phyloP scores from a whole-genome alignment of 2,329 filamentous ascomycete species.

The Pseudonectria foliicola region DNA sequence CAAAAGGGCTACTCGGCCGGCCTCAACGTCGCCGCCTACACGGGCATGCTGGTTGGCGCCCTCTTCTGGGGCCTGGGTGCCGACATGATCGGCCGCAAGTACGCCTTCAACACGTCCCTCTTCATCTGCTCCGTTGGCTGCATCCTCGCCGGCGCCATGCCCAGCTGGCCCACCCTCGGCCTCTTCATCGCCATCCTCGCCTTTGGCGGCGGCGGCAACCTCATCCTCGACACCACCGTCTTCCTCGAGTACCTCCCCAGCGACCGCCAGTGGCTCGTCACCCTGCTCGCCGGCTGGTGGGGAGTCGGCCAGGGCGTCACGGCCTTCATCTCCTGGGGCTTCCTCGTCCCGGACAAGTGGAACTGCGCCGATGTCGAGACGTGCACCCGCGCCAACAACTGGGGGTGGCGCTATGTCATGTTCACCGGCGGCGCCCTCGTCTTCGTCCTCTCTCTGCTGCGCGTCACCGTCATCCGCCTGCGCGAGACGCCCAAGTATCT shows the following conservation, averaged over 20 bases:
- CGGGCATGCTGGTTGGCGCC: constrained; percentile 47
- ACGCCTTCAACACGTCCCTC: constrained; percentile 61
- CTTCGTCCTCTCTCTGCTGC: constrained; percentile 36
- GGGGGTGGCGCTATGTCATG: constrained; percentile 43
- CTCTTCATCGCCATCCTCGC: constrained; percentile 56
- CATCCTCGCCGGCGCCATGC: constrained; percentile 58
- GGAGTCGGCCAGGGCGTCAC: constrained; percentile 43
- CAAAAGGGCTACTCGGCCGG: constrained; percentile 45
- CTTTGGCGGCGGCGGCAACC: constrained; percentile 51
- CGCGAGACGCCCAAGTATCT: constrained; percentile 44
- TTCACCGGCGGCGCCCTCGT: constrained; percentile 39
- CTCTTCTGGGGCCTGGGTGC: constrained; percentile 63
- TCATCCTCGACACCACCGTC: constrained; percentile 44
- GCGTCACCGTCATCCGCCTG: constrained; percentile 38
- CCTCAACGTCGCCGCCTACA: constrained; percentile 55
- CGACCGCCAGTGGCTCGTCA: constrained; percentile 40
- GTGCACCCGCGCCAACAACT: constrained; percentile 39
- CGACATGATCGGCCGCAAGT: constrained; percentile 60
- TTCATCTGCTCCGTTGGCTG: constrained; percentile 51
- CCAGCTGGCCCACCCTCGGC: constrained; percentile 58
- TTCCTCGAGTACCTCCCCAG: constrained; percentile 45
- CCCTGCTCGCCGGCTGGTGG: constrained; percentile 42
- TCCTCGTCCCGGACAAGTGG: constrained; percentile 41
- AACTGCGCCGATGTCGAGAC: constrained; percentile 35
- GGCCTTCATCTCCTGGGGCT: constrained; percentile 38